Percentiles rank a stretch among this genome's conserved stretches.
phyloP scores from a whole-genome alignment of 257 asterid genomes.

The Ocimum tenuiflorum region DNA sequence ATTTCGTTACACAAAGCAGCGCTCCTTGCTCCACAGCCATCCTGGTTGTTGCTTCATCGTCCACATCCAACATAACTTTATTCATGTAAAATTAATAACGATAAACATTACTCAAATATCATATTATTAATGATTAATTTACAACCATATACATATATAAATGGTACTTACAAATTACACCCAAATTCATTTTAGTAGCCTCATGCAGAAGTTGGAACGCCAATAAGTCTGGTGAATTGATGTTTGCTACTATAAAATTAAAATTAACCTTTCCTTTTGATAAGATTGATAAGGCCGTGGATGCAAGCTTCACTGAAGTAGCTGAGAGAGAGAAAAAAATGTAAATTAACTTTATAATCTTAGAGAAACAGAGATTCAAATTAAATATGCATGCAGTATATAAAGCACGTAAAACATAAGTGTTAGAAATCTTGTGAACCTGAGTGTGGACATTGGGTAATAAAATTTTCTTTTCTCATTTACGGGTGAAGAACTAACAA shows the following conservation, averaged over 20 bases:
- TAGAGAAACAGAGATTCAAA: too few relatives aligned
- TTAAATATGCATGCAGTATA: too few relatives aligned
- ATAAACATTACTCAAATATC: too few relatives aligned
- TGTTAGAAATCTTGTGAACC: too few relatives aligned
- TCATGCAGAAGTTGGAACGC: slow-evolving; percentile 23
- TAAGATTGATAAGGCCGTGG: slow-evolving; percentile 27
- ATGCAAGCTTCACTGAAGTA: slow-evolving; percentile 24
- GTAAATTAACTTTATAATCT: neutral
- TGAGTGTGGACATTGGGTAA: too few relatives aligned
- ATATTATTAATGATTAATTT: too few relatives aligned
- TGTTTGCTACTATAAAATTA: slow-evolving; percentile 26
- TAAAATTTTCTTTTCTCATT: too few relatives aligned
- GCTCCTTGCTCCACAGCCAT: slow-evolving; percentile 39
- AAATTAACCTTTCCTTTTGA: slow-evolving; percentile 17
- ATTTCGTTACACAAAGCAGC: slow-evolving; percentile 25
- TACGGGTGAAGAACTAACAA: neutral
- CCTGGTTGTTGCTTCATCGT: slow-evolving; percentile 12
- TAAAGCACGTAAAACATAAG: too few relatives aligned
- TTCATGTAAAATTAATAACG: too few relatives aligned
- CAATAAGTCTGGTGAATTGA: slow-evolving; percentile 16
- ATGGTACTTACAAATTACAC: slow-evolving; percentile 26
- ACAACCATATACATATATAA: too few relatives aligned
- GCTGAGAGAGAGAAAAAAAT: slow-evolving; percentile 16
- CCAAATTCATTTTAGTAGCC: slow-evolving; percentile 22
- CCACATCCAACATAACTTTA: slow-evolving; percentile 28